Evolutionary conservation across 306 rosid genomes (phyloP).

Genomic region (Cicer yamashitae): DNA sequence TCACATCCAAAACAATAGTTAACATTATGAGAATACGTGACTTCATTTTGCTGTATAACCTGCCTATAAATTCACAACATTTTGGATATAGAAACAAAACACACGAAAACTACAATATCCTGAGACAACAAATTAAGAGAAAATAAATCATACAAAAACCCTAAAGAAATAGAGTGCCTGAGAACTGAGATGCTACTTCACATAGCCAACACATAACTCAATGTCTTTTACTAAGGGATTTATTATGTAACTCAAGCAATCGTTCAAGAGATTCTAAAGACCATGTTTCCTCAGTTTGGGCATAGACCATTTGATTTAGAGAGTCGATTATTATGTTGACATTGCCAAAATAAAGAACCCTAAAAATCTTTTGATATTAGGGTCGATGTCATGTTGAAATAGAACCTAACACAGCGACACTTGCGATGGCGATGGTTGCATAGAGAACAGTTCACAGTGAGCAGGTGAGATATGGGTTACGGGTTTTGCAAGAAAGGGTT

Average conservation of each 20-base stretch:
- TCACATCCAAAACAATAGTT: constrained; percentile 27
- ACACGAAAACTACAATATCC: background rate
- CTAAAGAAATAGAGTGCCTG: constrained; percentile 39
- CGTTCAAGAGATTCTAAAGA: constrained; percentile 66
- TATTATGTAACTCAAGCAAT: constrained; percentile 73
- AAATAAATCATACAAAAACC: background rate
- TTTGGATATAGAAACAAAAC: constrained; percentile 15
- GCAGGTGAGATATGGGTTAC: no score
- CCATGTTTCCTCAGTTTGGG: no score
- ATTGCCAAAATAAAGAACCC: no score
- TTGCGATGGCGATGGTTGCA: no score
- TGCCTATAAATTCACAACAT: constrained; percentile 36
- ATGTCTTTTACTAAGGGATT: constrained; percentile 49
- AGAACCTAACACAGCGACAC: no score
- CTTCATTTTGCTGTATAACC: constrained; percentile 32
- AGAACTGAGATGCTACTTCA: constrained; percentile 35
- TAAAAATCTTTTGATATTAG: no score
- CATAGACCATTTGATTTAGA: no score
- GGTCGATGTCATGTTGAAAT: no score
- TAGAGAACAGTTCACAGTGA: no score
- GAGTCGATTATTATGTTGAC: no score
- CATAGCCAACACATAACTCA: constrained; percentile 38
- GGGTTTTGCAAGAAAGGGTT: no score
- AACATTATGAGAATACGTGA: background rate
- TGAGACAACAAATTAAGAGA: background rate